Evolutionary conservation across 139 green algal genomes (phyloP).

Genomic region (Yamagishiella unicocca): DNA sequence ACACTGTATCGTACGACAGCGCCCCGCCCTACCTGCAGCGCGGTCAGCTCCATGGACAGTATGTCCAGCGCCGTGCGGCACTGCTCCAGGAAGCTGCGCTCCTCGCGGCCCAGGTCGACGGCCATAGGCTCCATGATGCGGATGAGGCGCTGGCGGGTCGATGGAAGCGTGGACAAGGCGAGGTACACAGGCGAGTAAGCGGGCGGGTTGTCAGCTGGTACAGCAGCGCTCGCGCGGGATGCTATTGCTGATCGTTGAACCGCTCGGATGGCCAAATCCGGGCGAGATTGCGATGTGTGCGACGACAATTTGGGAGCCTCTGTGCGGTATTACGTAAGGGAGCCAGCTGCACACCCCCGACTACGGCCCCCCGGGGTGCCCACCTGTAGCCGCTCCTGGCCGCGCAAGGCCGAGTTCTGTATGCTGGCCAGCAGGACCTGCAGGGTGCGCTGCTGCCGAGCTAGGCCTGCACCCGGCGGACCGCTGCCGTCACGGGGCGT

Average conservation of each 20-base stretch:
- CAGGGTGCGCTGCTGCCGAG: conserved; percentile 39
- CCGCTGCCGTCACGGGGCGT: background rate
- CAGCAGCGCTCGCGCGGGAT: background rate
- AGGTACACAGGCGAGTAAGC: background rate
- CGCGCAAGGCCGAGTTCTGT: background rate
- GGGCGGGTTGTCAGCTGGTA: background rate
- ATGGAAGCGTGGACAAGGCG: background rate
- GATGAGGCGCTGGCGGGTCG: conserved; percentile 24
- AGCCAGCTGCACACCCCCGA: background rate
- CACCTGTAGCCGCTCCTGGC: conserved; percentile 44
- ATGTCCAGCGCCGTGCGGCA: conserved; percentile 29
- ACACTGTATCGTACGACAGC: background rate
- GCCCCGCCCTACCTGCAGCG: conserved; percentile 20
- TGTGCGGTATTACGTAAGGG: background rate
- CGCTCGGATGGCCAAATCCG: background rate
- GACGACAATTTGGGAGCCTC: background rate
- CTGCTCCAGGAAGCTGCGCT: conserved; percentile 39
- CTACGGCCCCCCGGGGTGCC: background rate
- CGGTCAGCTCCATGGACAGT: background rate
- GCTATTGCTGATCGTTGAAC: background rate
- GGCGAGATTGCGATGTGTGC: background rate
- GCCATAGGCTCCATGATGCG: conserved; percentile 34
- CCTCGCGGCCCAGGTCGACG: background rate
- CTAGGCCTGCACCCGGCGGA: background rate
- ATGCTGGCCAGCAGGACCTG: conserved; percentile 32